Percentiles rank a stretch among this genome's conserved stretches.
Conservation (phyloP, 768 basidiomycete species). For the Scleroderma bovista region DNA sequence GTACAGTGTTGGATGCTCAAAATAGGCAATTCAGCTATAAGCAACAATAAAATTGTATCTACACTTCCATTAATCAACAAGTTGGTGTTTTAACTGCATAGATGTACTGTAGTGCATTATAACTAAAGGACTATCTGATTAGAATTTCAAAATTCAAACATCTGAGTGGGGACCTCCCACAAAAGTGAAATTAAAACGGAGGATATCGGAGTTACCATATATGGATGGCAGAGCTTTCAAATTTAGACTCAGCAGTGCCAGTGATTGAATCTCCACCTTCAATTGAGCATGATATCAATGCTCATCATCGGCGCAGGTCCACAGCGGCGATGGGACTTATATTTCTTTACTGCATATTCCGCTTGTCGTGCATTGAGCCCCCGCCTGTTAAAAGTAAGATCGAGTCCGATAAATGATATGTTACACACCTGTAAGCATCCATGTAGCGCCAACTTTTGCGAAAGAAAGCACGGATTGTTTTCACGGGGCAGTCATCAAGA, state of each 20-base stretch:
- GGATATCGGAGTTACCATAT: slow-evolving; percentile 1
- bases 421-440: slow-evolving; percentile 10
- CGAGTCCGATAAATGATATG: neutral
- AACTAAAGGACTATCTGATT: neutral
- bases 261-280: neutral
- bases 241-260: too few species aligned
- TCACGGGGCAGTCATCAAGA: slow-evolving; percentile 10
- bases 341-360: slow-evolving; percentile 13
- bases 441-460: slow-evolving; percentile 6
- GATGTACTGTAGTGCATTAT: neutral
- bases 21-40: neutral
- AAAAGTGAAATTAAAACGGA: slow-evolving; percentile 1
- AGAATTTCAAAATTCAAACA: neutral
- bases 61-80: neutral
- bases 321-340: slow-evolving; percentile 9
- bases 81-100: neutral
- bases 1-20: too few species aligned
- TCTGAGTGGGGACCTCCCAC: neutral
- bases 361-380: slow-evolving; percentile 7
- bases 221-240: neutral
- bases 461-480: slow-evolving; percentile 13
- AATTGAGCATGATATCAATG: neutral
- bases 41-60: neutral
- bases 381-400: slow-evolving; percentile 1
- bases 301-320: slow-evolving; percentile 2